A percentile compares a stretch with the other conserved stretches of the same genome.
phyloP scores from a whole-genome alignment of 495 filamentous ascomycete species.

The Cetradonia linearis region DNA sequence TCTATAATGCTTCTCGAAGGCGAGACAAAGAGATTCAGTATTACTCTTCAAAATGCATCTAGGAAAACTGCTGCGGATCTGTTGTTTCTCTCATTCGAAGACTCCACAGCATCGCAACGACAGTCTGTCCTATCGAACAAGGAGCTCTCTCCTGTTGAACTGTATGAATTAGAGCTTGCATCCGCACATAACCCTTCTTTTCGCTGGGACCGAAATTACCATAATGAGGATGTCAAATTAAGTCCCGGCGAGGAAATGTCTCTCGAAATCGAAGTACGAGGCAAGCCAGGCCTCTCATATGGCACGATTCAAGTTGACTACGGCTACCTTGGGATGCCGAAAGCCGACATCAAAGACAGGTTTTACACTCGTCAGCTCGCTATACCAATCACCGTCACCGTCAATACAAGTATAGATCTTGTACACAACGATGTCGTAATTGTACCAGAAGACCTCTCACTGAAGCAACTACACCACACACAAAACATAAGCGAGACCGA shows the following conservation, averaged over 20 bases:
- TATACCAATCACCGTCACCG: constrained; percentile 75
- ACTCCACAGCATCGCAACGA: constrained; percentile 70
- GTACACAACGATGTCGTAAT: constrained; percentile 69
- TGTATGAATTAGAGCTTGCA: constrained; percentile 77
- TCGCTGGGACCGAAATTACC: constrained; percentile 46
- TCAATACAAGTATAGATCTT: constrained; percentile 80
- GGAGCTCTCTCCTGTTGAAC: constrained; percentile 62
- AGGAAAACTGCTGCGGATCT: constrained; percentile 63
- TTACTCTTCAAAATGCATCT: constrained; percentile 74
- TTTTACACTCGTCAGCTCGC: constrained; percentile 81
- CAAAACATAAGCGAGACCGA: background rate
- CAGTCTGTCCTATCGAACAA: constrained; percentile 65
- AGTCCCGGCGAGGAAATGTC: constrained; percentile 55
- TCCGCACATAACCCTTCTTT: constrained; percentile 65
- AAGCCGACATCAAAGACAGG: constrained; percentile 51
- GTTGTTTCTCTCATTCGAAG: constrained; percentile 75
- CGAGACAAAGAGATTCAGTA: constrained; percentile 62
- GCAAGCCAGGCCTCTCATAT: constrained; percentile 74
- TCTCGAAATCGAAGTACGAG: constrained; percentile 76
- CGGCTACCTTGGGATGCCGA: constrained; percentile 53
- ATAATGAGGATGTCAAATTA: constrained; percentile 46
- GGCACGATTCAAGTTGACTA: constrained; percentile 79
- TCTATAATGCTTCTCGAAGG: constrained; percentile 89
- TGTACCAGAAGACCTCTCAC: constrained; percentile 47
- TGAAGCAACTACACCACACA: constrained; percentile 27